Conservation (phyloP, 495 filamentous ascomycete genomes). For the Thermochaetoides thermophila region DNA sequence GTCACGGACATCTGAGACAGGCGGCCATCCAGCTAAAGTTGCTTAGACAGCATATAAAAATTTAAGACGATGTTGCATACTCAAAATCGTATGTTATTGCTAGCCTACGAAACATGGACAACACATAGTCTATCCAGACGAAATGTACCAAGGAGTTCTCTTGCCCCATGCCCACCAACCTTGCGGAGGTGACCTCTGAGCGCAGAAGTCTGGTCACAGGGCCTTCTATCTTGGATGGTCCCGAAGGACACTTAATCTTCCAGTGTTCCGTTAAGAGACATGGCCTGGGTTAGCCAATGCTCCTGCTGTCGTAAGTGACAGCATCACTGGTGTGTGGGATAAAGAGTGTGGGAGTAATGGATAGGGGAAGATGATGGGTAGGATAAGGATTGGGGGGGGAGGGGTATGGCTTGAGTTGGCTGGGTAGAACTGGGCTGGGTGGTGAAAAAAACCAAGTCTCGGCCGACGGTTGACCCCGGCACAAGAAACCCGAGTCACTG, state of each 20-base stretch:
- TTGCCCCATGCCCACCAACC: slow-evolving; percentile 51
- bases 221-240: slow-evolving; percentile 49
- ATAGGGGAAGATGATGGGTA: no score
- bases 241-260: slow-evolving; percentile 36
- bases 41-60: no score
- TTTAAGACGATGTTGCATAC: no score
- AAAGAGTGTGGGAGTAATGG: slow-evolving; percentile 1
- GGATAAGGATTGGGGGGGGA: not conserved
- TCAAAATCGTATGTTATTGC: no score
- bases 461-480: not conserved
- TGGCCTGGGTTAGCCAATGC: slow-evolving; percentile 32
- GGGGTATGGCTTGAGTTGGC: no score
- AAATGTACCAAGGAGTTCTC: slow-evolving; percentile 47
- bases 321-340: slow-evolving; percentile 30
- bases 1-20: no score
- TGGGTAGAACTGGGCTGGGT: no score
- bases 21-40: no score
- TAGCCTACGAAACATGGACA: no score
- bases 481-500: not conserved
- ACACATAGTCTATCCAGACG: not conserved
- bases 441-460: no score
- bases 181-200: slow-evolving; percentile 24
- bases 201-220: slow-evolving; percentile 34
- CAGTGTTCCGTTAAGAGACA: slow-evolving; percentile 41
- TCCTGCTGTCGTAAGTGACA: slow-evolving; percentile 35